Conservation (phyloP, 2,329 filamentous ascomycete genomes). For the Colletotrichum eleusines region DNA sequence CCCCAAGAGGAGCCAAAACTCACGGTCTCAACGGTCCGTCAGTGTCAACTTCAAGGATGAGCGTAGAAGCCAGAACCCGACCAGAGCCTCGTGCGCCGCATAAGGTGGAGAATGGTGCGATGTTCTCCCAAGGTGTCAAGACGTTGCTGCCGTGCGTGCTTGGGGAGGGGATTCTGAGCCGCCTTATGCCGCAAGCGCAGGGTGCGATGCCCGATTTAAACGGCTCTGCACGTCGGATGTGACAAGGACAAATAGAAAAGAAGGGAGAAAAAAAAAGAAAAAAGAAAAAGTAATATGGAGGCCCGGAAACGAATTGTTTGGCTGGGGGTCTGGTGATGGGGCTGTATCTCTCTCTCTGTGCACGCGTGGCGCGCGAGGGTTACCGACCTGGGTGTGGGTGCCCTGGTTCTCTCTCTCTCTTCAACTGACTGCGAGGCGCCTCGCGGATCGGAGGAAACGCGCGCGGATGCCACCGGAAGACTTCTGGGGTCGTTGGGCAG, state of each 20-base stretch:
- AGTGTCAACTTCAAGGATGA: slow-evolving; percentile 1
- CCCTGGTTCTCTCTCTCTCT: background rate
- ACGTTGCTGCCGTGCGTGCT: slow-evolving; percentile 11
- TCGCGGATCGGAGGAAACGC: slow-evolving; percentile 20
- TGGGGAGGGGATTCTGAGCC: background rate
- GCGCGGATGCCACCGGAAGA: slow-evolving; percentile 10
- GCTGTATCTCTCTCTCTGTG: background rate
- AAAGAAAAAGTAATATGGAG: background rate
- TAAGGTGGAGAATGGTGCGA: slow-evolving; percentile 26
- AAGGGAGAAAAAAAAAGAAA: background rate
- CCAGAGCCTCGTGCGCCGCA: slow-evolving; percentile 26
- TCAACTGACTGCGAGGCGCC: background rate
- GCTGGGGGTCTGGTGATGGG: background rate
- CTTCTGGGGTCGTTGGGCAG: background rate
- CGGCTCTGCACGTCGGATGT: slow-evolving; percentile 6
- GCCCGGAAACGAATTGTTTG: background rate
- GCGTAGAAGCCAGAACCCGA: slow-evolving; percentile 14
- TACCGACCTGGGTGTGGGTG: background rate
- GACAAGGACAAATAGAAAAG: background rate
- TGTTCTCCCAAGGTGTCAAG: slow-evolving; percentile 11
- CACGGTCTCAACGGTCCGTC: background rate
- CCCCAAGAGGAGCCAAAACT: background rate
- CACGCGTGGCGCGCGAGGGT: background rate
- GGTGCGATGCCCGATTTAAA: slow-evolving; percentile 21
- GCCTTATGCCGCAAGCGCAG: slow-evolving; percentile 16